Conservation (phyloP, 1,139 yeast genomes). For the Kodamaea sp. region DNA sequence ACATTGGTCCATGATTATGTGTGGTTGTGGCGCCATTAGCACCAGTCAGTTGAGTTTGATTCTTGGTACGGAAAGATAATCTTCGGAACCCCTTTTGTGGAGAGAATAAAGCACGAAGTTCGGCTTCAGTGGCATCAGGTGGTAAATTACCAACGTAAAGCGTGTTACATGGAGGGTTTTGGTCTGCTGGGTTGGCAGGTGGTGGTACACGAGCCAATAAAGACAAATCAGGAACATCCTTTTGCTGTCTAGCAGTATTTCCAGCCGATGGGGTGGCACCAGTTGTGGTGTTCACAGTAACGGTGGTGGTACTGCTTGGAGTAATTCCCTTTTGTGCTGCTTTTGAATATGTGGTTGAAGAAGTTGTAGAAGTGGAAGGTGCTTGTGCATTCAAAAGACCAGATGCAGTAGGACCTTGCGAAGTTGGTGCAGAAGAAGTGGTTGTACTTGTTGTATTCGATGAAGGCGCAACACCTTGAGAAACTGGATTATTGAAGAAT, state of each 20-base stretch:
- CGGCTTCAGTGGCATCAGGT: conserved; percentile 94
- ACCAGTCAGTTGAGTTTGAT: conserved; percentile 38
- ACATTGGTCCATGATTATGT: conserved; percentile 91
- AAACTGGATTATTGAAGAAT: conserved; percentile 18
- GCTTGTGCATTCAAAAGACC: conserved; percentile 10
- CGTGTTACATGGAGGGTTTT: conserved; percentile 97
- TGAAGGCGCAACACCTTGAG: conserved; percentile 3
- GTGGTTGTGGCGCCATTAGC: conserved; percentile 27
- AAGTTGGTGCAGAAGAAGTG: conserved; percentile 3
- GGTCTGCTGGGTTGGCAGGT: conserved; percentile 98
- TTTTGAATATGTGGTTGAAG: neutral
- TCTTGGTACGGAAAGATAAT: conserved; percentile 79
- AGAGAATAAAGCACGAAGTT: conserved; percentile 79
- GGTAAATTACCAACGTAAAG: conserved; percentile 95
- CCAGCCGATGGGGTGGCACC: neutral
- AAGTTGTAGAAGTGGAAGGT: conserved; percentile 1
- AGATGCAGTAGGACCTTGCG: conserved; percentile 18
- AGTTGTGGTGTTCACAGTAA: conserved; percentile 8
- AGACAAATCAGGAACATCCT: conserved; percentile 66
- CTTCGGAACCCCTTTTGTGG: conserved; percentile 92
- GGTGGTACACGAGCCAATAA: conserved; percentile 81
- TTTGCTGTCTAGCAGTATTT: conserved; percentile 13
- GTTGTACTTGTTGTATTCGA: conserved; percentile 1
- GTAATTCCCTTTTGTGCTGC: neutral
- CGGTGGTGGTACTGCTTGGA: conserved; percentile 1